Evolutionary conservation across 1,284 basidiomycete species (phyloP).

Genomic region (Trametes polyzona): DNA sequence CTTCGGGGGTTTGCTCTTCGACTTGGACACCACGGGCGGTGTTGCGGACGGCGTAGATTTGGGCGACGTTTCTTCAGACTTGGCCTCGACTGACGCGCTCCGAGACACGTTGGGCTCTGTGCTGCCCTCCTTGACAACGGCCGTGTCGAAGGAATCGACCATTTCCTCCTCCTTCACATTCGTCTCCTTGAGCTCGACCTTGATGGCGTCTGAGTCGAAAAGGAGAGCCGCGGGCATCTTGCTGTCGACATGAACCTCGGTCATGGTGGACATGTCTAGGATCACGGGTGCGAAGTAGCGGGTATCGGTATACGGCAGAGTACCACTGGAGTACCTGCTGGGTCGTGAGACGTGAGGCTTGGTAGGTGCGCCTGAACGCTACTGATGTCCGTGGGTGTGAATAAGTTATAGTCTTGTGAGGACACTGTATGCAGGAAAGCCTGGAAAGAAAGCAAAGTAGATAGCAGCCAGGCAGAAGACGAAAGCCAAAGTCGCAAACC

Average conservation of each 20-base stretch:
- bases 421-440: too few relatives aligned
- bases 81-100: slow-evolving; percentile 32
- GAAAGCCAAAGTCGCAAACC: not conserved
- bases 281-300: not conserved
- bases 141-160: slow-evolving; percentile 10
- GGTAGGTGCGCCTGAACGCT: not conserved
- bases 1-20: slow-evolving; percentile 35
- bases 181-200: slow-evolving; percentile 17
- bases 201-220: slow-evolving; percentile 21
- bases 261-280: slow-evolving; percentile 22
- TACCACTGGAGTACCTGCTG: too few relatives aligned
- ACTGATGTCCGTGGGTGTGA: not conserved
- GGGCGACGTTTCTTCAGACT: slow-evolving; percentile 10
- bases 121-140: slow-evolving; percentile 26
- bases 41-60: slow-evolving; percentile 36
- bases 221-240: slow-evolving; percentile 18
- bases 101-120: slow-evolving; percentile 32
- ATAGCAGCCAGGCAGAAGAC: not conserved
- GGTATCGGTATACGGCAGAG: not conserved
- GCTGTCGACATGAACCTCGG: slow-evolving; percentile 13
- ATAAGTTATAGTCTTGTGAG: too few relatives aligned
- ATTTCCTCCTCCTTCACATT: slow-evolving; percentile 22
- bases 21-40: slow-evolving; percentile 33
- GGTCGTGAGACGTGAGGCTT: slow-evolving; percentile 1
- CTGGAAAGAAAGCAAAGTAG: not conserved